phyloP scores from a whole-genome alignment of 805 yeast species.

The Ogataea paraovalis region DNA sequence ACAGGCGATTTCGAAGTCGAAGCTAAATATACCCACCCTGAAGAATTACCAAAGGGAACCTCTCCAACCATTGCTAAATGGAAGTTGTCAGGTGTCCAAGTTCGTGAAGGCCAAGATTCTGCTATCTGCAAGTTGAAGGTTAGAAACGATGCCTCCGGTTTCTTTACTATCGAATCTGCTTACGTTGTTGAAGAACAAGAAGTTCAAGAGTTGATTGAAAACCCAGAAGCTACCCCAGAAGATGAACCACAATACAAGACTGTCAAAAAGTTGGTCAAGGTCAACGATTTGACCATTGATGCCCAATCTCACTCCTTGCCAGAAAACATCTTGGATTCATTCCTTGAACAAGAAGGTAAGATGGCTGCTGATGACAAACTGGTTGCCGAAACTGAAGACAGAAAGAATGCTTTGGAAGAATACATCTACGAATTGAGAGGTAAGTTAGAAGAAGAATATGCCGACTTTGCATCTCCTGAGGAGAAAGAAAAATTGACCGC shows the following conservation, averaged over 20 bases:
- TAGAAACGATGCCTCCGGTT: slow-evolving; percentile 96
- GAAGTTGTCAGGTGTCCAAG: slow-evolving; percentile 80
- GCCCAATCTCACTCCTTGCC: slow-evolving; percentile 62
- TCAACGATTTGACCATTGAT: slow-evolving; percentile 65
- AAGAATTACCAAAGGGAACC: slow-evolving; percentile 68
- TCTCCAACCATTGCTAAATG: slow-evolving; percentile 72
- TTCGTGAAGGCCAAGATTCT: slow-evolving; percentile 68
- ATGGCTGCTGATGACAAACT: slow-evolving; percentile 89
- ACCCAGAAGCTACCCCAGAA: slow-evolving; percentile 49
- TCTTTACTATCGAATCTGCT: slow-evolving; percentile 90
- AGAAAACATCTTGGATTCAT: slow-evolving; percentile 49
- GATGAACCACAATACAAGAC: slow-evolving; percentile 83
- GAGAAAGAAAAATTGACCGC: slow-evolving; percentile 79
- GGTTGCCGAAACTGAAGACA: slow-evolving; percentile 98
- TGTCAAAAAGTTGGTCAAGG: slow-evolving; percentile 92
- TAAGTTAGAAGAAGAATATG: slow-evolving; percentile 88
- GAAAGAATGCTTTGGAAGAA: slow-evolving; percentile 97
- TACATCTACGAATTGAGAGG: slow-evolving; percentile 97
- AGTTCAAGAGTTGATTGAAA: slow-evolving; percentile 84
- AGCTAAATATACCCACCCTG: slow-evolving; percentile 79
- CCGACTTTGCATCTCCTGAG: slow-evolving; percentile 81
- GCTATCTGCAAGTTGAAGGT: slow-evolving; percentile 89
- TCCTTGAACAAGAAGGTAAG: slow-evolving; percentile 79
- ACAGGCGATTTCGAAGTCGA: slow-evolving; percentile 79
- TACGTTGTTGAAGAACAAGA: slow-evolving; percentile 89